phyloP scores from a whole-genome alignment of 768 basidiomycete species.

The Porphyrellus cyaneotinctus region DNA sequence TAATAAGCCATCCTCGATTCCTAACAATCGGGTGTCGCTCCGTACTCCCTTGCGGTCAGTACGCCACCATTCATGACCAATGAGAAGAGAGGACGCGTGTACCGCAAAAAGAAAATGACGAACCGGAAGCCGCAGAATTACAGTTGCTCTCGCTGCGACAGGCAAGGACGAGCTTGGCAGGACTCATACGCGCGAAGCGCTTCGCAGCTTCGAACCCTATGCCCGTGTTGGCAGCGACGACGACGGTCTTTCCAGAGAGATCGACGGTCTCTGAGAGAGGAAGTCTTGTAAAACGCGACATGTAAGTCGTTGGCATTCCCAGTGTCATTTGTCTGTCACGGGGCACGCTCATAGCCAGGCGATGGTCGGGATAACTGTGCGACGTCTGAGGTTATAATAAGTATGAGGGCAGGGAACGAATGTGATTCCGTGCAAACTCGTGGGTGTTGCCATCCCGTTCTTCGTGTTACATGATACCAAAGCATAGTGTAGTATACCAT shows the following conservation, averaged over 20 bases:
- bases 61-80: conserved; percentile 44
- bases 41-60: background rate
- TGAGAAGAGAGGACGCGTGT: conserved; percentile 7
- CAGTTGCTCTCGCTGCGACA: conserved; percentile 29
- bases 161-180: conserved; percentile 25
- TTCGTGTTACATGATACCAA: no score
- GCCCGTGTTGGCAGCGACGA: conserved; percentile 33
- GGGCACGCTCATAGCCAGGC: no score
- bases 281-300: no score
- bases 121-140: conserved; percentile 19
- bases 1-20: conserved; percentile 36
- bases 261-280: conserved; percentile 21
- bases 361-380: no score
- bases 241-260: conserved; percentile 29
- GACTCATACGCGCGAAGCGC: conserved; percentile 31
- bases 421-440: no score
- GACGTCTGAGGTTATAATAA: no score
- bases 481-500: no score
- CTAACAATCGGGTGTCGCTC: conserved; percentile 41
- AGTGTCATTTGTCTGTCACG: no score
- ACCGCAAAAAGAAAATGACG: background rate
- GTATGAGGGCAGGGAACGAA: no score
- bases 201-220: conserved; percentile 31
- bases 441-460: no score
- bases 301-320: no score